Base-by-base conservation (phyloP, 441 rosid species). In the Pelargonium hybrid region DNA sequence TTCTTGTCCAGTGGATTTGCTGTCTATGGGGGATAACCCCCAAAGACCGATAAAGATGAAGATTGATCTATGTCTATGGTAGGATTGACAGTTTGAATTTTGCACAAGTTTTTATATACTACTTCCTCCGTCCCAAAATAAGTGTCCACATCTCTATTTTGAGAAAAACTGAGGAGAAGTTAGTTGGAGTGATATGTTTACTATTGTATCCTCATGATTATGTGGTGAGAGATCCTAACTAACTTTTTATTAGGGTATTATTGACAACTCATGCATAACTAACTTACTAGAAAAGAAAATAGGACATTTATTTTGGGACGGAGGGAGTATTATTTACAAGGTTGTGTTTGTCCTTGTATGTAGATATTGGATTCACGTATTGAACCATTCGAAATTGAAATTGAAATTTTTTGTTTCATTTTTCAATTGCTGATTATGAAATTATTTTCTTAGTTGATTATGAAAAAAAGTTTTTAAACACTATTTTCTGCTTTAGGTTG, bases 401-500 rank as follows among this genome's bases (percentile, higher is more conserved):
- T 9, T 48, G 56, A 11, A 48, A 48, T 2, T 66, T 56, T 50
- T 31, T 64, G 7, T 71, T 39, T 61, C 52, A 14, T 45, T 9
- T 61, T 69, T 21, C 41, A 8, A 14, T 65, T 47, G 43, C 17
- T 17, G 31, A 18, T 61, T 25, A 50, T 67, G 64, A 17, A 6
- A 25, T 56, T 52, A 48, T 34, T 37, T 9, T 34, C 21, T 62
- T 68, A 72, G 67, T 45, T 69, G 65, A 73, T 68, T 61, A 65
- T 56, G n/a, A 26, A 69, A 14, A 61, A 34, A 67, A 61, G 56
- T 5, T 64, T 70, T 2, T 21, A 31, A 20, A 67, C 23, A 59
- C 26, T 69, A 5, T 4, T 78, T 39, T 70, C 71, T 73, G 43
- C 18, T 65, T 65, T 56, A 94, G 99, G 97, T 95, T 73, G 98